Conservation (phyloP, 225 moss, liverwort and hornwort species). For the Anthoceros angustus region DNA sequence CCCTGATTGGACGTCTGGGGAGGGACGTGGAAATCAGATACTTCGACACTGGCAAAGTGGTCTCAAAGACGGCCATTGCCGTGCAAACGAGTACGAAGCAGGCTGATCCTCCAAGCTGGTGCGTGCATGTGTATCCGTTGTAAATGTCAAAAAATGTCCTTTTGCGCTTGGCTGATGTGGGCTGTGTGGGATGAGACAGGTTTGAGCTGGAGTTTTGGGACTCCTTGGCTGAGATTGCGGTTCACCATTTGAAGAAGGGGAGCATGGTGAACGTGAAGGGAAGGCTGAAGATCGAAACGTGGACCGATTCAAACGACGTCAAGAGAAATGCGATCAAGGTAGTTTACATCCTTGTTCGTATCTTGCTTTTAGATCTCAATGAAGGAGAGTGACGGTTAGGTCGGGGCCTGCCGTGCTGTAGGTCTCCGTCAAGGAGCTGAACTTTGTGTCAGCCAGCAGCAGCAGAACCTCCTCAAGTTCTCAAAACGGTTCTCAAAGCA, state of each 20-base stretch:
- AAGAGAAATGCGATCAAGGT: neutral
- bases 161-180: neutral
- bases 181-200: neutral
- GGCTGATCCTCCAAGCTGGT: slow-evolving; percentile 73
- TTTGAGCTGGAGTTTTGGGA: slow-evolving; percentile 4
- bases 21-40: slow-evolving; percentile 65
- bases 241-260: neutral
- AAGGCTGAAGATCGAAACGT: neutral
- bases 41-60: slow-evolving; percentile 66
- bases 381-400: neutral
- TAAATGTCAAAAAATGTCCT: neutral
- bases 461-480: neutral
- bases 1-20: slow-evolving; percentile 71
- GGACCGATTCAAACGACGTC: neutral
- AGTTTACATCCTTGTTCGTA: neutral
- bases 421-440: neutral
- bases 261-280: neutral
- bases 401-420: neutral
- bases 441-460: neutral
- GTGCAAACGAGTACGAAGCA: slow-evolving; percentile 26
- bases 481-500: too few species aligned
- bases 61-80: slow-evolving; percentile 58
- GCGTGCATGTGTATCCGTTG: slow-evolving; percentile 6
- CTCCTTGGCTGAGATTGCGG: neutral
- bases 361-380: neutral